Evolutionary conservation across 305 asterid genomes (phyloP).

Genomic region (Solanum hybrid): DNA sequence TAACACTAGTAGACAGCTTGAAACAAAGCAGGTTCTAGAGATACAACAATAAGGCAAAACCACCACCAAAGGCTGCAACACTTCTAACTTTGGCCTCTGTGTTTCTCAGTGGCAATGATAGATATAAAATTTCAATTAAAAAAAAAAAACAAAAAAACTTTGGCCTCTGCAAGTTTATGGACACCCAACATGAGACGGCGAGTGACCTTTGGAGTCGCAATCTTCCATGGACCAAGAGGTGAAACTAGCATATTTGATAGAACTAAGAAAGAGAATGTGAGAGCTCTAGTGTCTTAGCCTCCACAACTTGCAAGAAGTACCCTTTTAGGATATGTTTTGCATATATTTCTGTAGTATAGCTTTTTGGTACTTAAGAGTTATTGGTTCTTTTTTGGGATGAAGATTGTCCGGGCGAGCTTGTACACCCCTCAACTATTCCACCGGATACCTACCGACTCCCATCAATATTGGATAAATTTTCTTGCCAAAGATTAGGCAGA

Average conservation of each 20-base stretch:
- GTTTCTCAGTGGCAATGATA: too few species aligned
- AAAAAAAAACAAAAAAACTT: not conserved
- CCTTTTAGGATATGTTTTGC: not conserved
- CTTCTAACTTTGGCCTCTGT: not conserved
- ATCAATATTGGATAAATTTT: not conserved
- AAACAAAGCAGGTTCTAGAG: not conserved
- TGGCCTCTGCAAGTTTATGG: not conserved
- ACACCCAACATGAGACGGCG: not conserved
- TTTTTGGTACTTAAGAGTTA: not conserved
- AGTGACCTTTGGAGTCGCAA: not conserved
- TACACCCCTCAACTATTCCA: not conserved
- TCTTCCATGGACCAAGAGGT: not conserved
- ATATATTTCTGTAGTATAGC: not conserved
- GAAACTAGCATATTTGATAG: conserved; percentile 1
- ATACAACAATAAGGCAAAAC: not conserved
- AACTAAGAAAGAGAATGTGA: not conserved
- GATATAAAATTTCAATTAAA: too few species aligned
- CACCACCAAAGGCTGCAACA: not conserved
- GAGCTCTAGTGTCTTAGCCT: not conserved
- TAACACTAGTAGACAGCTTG: not conserved
- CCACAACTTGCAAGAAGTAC: not conserved
- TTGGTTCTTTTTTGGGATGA: not conserved
- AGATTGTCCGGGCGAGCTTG: not conserved
- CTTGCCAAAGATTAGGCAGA: not conserved
- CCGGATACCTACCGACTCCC: not conserved